phyloP scores from a whole-genome alignment of 768 basidiomycete genomes.

The Pisolithus marmoratus region DNA sequence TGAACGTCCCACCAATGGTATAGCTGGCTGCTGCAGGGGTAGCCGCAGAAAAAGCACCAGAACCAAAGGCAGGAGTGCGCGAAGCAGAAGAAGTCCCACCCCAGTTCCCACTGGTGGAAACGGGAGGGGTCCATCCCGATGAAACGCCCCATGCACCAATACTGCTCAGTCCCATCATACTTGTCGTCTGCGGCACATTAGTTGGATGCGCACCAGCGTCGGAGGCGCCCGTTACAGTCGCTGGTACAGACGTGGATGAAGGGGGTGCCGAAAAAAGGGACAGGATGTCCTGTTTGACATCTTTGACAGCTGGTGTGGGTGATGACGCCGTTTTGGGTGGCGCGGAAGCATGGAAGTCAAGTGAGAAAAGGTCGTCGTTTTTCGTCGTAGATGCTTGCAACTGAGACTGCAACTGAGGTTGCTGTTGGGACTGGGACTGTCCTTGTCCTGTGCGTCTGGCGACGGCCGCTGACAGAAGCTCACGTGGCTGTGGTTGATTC shows the following conservation, averaged over 20 bases:
- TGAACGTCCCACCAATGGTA: slow-evolving; percentile 11
- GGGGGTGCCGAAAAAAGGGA: slow-evolving; percentile 55
- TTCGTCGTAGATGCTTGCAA: slow-evolving; percentile 30
- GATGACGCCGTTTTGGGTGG: slow-evolving; percentile 19
- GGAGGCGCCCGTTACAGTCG: too few relatives aligned
- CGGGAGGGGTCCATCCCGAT: slow-evolving; percentile 53
- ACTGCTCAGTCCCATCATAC: slow-evolving; percentile 52
- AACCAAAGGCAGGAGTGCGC: slow-evolving; percentile 14
- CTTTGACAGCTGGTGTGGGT: slow-evolving; percentile 46
- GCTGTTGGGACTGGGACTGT: slow-evolving; percentile 9
- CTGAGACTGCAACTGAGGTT: slow-evolving; percentile 15
- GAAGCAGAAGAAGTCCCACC: slow-evolving; percentile 14
- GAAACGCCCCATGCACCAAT: slow-evolving; percentile 60
- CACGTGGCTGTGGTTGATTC: slow-evolving; percentile 24
- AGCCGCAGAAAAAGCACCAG: too few relatives aligned
- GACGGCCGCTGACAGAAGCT: slow-evolving; percentile 36
- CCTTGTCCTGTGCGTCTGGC: slow-evolving; percentile 14
- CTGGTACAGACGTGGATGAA: background rate
- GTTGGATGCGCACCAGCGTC: too few relatives aligned
- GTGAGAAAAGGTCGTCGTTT: slow-evolving; percentile 66
- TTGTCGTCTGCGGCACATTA: slow-evolving; percentile 27
- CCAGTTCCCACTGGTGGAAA: slow-evolving; percentile 30
- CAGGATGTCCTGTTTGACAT: slow-evolving; percentile 80
- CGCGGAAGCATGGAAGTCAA: slow-evolving; percentile 74
- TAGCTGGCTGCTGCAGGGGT: background rate